These are phyloP conservation scores for Thermothelomyces thermophilus DNA, from an alignment of 2,329 filamentous ascomycete genomes.

Conservation along the genomic window DNA sequence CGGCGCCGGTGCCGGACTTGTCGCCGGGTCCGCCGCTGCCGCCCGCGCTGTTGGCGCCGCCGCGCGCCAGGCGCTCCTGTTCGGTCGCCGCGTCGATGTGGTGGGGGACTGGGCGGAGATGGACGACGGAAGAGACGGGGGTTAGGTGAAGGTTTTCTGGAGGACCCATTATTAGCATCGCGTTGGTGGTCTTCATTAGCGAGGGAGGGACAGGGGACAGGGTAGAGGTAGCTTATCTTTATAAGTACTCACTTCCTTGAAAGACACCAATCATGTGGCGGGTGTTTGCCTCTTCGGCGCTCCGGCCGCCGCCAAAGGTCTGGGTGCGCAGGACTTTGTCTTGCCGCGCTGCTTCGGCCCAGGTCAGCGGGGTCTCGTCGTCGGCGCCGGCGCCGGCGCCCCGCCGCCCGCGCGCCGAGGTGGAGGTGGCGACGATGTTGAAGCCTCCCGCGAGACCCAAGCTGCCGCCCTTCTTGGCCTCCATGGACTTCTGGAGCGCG, in stretches of 20 bases:
- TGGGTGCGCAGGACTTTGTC: constrained; percentile 71
- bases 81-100: constrained; percentile 83
- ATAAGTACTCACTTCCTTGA: constrained; percentile 59
- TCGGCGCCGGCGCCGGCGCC: constrained; percentile 36
- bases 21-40: constrained; percentile 24
- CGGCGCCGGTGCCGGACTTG: not conserved
- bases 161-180: too few relatives aligned
- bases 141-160: constrained; percentile 84
- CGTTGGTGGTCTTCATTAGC: too few relatives aligned
- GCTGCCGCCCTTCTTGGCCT: constrained; percentile 55
- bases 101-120: constrained; percentile 86
- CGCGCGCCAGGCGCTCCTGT: constrained; percentile 50
- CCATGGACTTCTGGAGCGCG: constrained; percentile 57
- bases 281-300: constrained; percentile 59
- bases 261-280: constrained; percentile 95
- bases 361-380: constrained; percentile 37
- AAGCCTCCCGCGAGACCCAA: constrained; percentile 69
- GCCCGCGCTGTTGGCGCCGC: constrained; percentile 32
- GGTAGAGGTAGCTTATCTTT: too few relatives aligned
- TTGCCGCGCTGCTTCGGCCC: constrained; percentile 60
- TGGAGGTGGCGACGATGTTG: constrained; percentile 43
- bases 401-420: constrained; percentile 32
- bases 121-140: constrained; percentile 72
- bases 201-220: not conserved
- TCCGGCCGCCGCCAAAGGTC: constrained; percentile 72